These are phyloP conservation scores for Colletotrichum sp. DNA, from an alignment of 2,329 filamentous ascomycete species.

Conservation along the genomic window DNA sequence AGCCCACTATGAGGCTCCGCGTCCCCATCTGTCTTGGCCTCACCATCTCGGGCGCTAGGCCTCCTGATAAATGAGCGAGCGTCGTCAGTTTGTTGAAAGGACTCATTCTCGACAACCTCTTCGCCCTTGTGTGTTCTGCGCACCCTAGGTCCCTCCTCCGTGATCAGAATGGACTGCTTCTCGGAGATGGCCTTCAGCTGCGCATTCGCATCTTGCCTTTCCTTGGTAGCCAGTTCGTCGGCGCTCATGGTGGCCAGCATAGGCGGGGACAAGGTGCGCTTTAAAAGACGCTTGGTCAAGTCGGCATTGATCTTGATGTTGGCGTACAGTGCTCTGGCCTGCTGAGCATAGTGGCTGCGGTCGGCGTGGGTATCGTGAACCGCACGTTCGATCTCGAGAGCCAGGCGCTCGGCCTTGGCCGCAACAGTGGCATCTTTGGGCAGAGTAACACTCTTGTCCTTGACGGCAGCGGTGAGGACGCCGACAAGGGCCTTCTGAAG, in stretches of 20 bases:
- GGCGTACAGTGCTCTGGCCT: conserved; percentile 79
- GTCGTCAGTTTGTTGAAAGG: conserved; percentile 37
- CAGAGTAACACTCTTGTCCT: conserved; percentile 67
- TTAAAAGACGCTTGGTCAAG: conserved; percentile 77
- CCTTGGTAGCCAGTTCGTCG: conserved; percentile 90
- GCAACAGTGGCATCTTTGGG: conserved; percentile 69
- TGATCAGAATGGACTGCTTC: conserved; percentile 83
- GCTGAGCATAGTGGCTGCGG: conserved; percentile 58
- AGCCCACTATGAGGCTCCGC: conserved; percentile 39
- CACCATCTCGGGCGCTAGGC: conserved; percentile 33
- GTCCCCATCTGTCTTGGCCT: conserved; percentile 25
- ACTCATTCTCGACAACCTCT: conserved; percentile 83
- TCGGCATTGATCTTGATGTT: conserved; percentile 91
- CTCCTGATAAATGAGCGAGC: conserved; percentile 40
- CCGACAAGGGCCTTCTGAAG: conserved; percentile 73
- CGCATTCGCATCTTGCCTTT: conserved; percentile 79
- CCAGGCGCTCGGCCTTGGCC: conserved; percentile 71
- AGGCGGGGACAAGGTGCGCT: conserved; percentile 72
- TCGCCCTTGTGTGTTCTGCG: conserved; percentile 95
- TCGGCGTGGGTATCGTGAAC: conserved; percentile 61
- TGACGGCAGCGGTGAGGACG: conserved; percentile 70
- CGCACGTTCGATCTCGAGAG: conserved; percentile 80
- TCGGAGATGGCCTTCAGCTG: conserved; percentile 80
- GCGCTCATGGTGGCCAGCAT: conserved; percentile 86
- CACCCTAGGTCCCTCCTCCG: conserved; percentile 78